phyloP scores from a whole-genome alignment of 2,329 filamentous ascomycete species.

The Torrubiella hemipterigena region DNA sequence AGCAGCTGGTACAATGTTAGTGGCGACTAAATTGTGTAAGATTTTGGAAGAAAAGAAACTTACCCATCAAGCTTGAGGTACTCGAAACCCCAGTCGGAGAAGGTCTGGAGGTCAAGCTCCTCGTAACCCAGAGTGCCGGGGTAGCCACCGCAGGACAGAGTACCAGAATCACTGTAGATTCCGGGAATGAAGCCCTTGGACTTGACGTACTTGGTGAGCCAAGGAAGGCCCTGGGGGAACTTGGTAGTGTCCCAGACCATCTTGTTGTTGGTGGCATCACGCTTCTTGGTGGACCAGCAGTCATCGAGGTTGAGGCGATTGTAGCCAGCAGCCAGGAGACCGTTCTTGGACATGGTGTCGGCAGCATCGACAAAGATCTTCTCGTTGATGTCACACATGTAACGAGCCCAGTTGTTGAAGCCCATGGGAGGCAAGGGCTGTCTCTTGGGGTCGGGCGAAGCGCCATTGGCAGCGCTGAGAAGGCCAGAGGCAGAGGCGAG shows the following conservation, averaged over 20 bases:
- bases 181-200: conserved; percentile 28
- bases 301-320: conserved; percentile 30
- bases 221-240: conserved; percentile 29
- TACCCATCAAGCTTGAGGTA: conserved; percentile 28
- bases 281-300: conserved; percentile 26
- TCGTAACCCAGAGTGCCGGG: conserved; percentile 28
- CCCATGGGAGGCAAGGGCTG: conserved; percentile 31
- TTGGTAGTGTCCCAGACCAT: conserved; percentile 26
- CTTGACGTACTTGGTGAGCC: conserved; percentile 25
- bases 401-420: conserved; percentile 39
- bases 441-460: not conserved
- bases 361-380: conserved; percentile 33
- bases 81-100: conserved; percentile 23
- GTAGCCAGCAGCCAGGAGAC: conserved; percentile 22
- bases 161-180: conserved; percentile 32
- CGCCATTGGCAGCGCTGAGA: not conserved
- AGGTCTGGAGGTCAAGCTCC: conserved; percentile 26
- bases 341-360: conserved; percentile 27
- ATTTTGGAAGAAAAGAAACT: no score
- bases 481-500: conserved; percentile 5
- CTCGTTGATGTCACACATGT: conserved; percentile 34
- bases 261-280: conserved; percentile 21
- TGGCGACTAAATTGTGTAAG: no score
- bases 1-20: no score
- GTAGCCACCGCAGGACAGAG: conserved; percentile 28